Base-by-base conservation (phyloP, 2,329 filamentous ascomycete species). In the Monosporascus ibericus region DNA sequence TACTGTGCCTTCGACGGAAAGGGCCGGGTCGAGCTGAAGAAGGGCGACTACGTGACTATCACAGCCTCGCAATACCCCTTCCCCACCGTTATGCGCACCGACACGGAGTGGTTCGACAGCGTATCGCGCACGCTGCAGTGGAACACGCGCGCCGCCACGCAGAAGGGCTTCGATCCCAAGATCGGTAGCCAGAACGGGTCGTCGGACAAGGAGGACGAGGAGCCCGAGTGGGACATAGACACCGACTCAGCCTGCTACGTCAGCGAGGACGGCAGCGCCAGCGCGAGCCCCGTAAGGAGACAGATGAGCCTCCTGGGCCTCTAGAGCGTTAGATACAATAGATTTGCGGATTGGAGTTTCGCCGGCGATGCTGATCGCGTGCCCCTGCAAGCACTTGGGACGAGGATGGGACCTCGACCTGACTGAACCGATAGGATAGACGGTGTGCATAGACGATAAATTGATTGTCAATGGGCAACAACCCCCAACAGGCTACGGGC, bases 1-100 rank as follows among this genome's bases (percentile, higher is more conserved):
- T 96, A 96, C 76, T 96, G 92, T 68, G 90, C 91, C 40, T 99
- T 99, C 68, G 94, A 99, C 67, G 94, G 94, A 70, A 99, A 97
- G 71, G 92, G 91, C 52, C 90, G 94, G 48, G 83, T 99, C 44
- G 92, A 99, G 71, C 84, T 99, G 37, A 86, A 87, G 57, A 90
- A 92, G 64, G 94, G 94, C 50, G 94, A 99, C 72, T 89, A 92
- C 63, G 94, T 99, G 68, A 96, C 92, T 55, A 94, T 99, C 63
- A 90, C 92, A 40, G 94, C 94, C 3, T 95, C 89, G 30, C 91
- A 95, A 68, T 99, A 96, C 65, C 94, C 94, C 0, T 97, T 99
- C 75, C 94, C 94, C 3, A 97, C 94, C 1, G 92, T 99, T 44
- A 90, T 95, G 53, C 88, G 90, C 58, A 90, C 87, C 57, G 86